A percentile compares a stretch with the other conserved stretches of the same genome.
These are phyloP conservation scores for Thymus mandschuricus DNA, from an alignment of 257 asterid genomes.

Conservation along the genomic window DNA sequence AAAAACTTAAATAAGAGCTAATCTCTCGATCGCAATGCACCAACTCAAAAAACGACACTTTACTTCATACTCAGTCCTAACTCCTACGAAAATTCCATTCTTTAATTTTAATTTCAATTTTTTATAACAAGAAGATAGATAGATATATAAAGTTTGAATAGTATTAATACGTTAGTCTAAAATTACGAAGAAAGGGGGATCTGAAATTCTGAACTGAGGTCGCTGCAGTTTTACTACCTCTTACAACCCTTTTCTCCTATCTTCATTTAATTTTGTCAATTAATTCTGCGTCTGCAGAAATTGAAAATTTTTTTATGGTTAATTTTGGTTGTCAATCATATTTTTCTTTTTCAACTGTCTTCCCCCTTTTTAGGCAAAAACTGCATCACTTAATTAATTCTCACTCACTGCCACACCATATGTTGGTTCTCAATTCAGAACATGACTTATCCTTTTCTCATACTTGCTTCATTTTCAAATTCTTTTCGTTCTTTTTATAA, in stretches of 20 bases:
- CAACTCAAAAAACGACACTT: too few species aligned
- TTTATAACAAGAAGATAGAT: too few species aligned
- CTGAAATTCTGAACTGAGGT: neutral
- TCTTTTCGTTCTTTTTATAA: neutral
- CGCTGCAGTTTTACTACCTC: neutral
- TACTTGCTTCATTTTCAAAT: neutral
- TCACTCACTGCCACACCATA: slow-evolving; percentile 3
- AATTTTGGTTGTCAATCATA: neutral
- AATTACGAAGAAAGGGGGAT: neutral
- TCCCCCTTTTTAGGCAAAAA: slow-evolving; percentile 6
- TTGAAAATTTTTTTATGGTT: neutral
- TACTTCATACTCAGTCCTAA: too few species aligned
- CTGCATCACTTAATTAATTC: slow-evolving; percentile 14
- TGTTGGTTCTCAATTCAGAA: neutral
- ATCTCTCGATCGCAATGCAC: too few species aligned
- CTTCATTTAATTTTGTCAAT: slow-evolving; percentile 10
- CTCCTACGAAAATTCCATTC: too few species aligned
- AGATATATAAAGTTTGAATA: too few species aligned
- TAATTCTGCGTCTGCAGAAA: slow-evolving; percentile 5
- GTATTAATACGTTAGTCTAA: neutral
- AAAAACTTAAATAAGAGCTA: too few species aligned
- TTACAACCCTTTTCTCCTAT: neutral
- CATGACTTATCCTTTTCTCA: neutral
- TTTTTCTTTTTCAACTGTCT: neutral
- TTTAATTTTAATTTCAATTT: too few species aligned